These are phyloP conservation scores for Melanomma pulvis-pyrius DNA, from an alignment of 495 filamentous ascomycete genomes.

Conservation along the genomic window DNA sequence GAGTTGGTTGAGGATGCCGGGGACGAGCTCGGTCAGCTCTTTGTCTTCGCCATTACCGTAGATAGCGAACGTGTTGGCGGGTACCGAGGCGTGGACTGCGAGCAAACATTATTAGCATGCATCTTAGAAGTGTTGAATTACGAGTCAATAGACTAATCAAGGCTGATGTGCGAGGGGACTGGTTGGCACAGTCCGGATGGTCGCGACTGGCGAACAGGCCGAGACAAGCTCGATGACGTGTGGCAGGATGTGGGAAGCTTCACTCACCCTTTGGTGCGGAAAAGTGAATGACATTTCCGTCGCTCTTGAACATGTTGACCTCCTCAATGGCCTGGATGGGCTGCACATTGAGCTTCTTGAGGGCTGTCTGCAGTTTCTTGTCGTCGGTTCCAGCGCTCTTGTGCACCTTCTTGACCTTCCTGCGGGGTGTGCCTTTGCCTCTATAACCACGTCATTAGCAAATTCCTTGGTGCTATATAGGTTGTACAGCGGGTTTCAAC, in stretches of 20 bases:
- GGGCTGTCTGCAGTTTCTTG: conserved; percentile 94
- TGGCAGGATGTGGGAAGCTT: conserved; percentile 8
- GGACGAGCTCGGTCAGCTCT: conserved; percentile 98
- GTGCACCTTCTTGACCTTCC: conserved; percentile 97
- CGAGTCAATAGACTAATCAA: not conserved
- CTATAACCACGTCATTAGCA: conserved; percentile 51
- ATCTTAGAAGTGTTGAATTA: not conserved
- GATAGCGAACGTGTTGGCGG: conserved; percentile 98
- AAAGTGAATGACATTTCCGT: conserved; percentile 99
- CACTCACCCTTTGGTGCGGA: conserved; percentile 87
- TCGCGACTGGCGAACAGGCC: not conserved
- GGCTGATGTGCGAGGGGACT: not conserved
- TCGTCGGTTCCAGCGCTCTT: conserved; percentile 89
- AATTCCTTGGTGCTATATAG: not conserved
- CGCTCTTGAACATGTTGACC: conserved; percentile 99
- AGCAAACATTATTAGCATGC: not conserved
- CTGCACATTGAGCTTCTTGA: conserved; percentile 52
- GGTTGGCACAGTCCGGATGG: no score
- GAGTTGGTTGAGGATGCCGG: conserved; percentile 98
- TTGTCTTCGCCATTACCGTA: conserved; percentile 99
- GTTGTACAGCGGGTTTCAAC: not conserved
- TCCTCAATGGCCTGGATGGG: conserved; percentile 98
- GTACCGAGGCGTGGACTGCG: conserved; percentile 91
- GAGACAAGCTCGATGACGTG: not conserved
- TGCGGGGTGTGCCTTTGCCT: conserved; percentile 96